Percentiles rank a stretch among this genome's conserved stretches.
Evolutionary conservation across 164 flowering plant genomes (phyloP).

Genomic region (Chloranthus sessilifolius): DNA sequence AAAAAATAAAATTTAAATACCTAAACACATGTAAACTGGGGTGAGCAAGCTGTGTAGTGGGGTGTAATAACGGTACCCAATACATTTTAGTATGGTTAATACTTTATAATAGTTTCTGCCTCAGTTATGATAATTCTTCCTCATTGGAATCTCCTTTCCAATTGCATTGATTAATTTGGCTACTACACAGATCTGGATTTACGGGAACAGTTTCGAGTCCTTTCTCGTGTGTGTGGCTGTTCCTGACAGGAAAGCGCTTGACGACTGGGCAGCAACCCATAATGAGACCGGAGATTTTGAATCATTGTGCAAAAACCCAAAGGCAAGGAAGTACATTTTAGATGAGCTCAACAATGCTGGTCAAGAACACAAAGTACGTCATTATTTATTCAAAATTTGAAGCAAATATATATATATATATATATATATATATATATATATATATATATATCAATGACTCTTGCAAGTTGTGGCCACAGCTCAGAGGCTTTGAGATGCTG

Average conservation of each 20-base stretch:
- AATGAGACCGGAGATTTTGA: conserved; percentile 52
- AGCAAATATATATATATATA: not conserved
- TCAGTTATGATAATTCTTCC: too few species aligned
- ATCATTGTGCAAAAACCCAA: conserved; percentile 49
- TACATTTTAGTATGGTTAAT: too few species aligned
- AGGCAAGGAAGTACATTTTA: conserved; percentile 59
- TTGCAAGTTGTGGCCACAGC: conserved; percentile 33
- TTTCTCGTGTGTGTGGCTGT: conserved; percentile 89
- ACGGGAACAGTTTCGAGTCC: conserved; percentile 95
- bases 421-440: too few species aligned
- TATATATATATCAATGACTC: too few species aligned
- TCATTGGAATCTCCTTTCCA: too few species aligned
- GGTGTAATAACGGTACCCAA: too few species aligned
- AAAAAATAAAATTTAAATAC: too few species aligned
- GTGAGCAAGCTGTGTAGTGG: too few species aligned
- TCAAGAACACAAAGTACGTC: conserved; percentile 53
- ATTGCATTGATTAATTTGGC: not conserved
- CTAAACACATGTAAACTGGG: too few species aligned
- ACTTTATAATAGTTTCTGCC: too few species aligned
- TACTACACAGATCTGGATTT: conserved; percentile 76
- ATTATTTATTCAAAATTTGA: not conserved
- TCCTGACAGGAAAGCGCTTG: conserved; percentile 67
- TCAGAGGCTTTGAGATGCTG: conserved; percentile 87
- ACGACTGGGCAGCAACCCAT: conserved; percentile 72
- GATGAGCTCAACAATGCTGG: conserved; percentile 76